phyloP scores from a whole-genome alignment of 176 grass and related monocot genomes.

The Phoenix dactylifera region DNA sequence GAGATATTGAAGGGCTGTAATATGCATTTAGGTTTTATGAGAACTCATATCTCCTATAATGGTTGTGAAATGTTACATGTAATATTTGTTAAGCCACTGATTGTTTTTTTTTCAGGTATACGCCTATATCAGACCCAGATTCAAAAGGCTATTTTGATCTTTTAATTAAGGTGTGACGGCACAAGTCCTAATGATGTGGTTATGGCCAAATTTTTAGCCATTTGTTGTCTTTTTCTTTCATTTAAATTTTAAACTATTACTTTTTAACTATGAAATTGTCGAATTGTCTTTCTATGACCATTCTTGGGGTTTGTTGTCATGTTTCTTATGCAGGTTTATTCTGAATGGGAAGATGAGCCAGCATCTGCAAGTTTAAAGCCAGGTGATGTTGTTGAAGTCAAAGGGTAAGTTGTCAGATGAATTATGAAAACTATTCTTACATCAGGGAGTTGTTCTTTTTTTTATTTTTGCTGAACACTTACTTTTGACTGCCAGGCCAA shows the following conservation, averaged over 20 bases:
- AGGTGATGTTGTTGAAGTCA: conserved; percentile 90
- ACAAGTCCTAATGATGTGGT: background rate
- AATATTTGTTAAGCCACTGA: background rate
- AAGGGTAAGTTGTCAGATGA: conserved; percentile 46
- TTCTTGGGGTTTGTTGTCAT: background rate
- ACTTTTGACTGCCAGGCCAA: conserved; percentile 47
- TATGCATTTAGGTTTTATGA: too few relatives aligned
- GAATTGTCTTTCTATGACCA: too few relatives aligned
- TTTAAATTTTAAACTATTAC: too few relatives aligned
- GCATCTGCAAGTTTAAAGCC: conserved; percentile 79
- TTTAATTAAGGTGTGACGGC: conserved; percentile 69
- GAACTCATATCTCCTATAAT: too few relatives aligned
- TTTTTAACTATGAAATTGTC: too few relatives aligned
- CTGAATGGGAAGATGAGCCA: conserved; percentile 98
- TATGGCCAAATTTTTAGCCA: too few relatives aligned
- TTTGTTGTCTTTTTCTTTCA: too few relatives aligned
- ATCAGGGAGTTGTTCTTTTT: background rate
- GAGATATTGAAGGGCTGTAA: too few relatives aligned
- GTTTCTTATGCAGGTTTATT: conserved; percentile 56
- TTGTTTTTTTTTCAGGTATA: conserved; percentile 44
- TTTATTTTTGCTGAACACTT: background rate
- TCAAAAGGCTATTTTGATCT: conserved; percentile 90
- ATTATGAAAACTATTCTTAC: background rate
- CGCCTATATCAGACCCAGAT: conserved; percentile 80
- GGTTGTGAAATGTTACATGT: too few relatives aligned